A percentile compares a stretch with the other conserved stretches of the same genome.
These are phyloP conservation scores for Claviceps quebecensis DNA, from an alignment of 2,329 filamentous ascomycete genomes.

Conservation along the genomic window DNA sequence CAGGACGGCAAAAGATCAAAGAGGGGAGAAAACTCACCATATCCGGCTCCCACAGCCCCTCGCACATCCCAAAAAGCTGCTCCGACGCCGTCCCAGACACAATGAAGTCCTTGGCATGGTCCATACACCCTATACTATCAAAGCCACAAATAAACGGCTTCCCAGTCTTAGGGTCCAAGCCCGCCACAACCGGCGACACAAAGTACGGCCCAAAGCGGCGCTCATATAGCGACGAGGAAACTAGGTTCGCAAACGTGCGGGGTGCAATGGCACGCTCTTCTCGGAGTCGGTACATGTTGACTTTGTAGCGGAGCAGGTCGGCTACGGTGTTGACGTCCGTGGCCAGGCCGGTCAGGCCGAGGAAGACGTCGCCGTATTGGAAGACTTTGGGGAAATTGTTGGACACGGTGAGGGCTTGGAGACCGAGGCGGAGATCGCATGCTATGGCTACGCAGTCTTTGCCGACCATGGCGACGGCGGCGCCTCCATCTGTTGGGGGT, in stretches of 20 bases:
- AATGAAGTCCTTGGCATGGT: slow-evolving; percentile 99
- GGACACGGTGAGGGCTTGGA: slow-evolving; percentile 91
- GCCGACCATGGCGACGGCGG: slow-evolving; percentile 96
- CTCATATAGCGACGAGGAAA: slow-evolving; percentile 85
- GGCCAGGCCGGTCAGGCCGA: slow-evolving; percentile 88
- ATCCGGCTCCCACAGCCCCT: slow-evolving; percentile 95
- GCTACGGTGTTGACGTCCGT: slow-evolving; percentile 91
- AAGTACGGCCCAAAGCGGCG: slow-evolving; percentile 93
- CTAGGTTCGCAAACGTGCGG: slow-evolving; percentile 90
- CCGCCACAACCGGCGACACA: slow-evolving; percentile 85
- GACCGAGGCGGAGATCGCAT: slow-evolving; percentile 93
- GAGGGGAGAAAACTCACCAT: slow-evolving; percentile 44
- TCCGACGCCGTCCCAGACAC: slow-evolving; percentile 92
- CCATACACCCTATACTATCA: slow-evolving; percentile 97
- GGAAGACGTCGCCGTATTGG: slow-evolving; percentile 88
- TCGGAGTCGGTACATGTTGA: slow-evolving; percentile 98
- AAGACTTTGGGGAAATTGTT: slow-evolving; percentile 99
- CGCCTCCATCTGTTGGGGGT: slow-evolving; percentile 54
- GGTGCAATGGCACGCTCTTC: slow-evolving; percentile 96
- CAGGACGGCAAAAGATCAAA: background rate
- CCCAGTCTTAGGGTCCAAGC: slow-evolving; percentile 84
- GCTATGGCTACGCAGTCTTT: slow-evolving; percentile 99
- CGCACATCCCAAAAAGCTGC: slow-evolving; percentile 97
- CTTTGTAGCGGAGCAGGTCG: slow-evolving; percentile 98
- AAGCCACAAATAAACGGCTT: slow-evolving; percentile 98